These are phyloP conservation scores for Pseudozyma sp. DNA, from an alignment of 1,284 basidiomycete species.

Conservation along the genomic window DNA sequence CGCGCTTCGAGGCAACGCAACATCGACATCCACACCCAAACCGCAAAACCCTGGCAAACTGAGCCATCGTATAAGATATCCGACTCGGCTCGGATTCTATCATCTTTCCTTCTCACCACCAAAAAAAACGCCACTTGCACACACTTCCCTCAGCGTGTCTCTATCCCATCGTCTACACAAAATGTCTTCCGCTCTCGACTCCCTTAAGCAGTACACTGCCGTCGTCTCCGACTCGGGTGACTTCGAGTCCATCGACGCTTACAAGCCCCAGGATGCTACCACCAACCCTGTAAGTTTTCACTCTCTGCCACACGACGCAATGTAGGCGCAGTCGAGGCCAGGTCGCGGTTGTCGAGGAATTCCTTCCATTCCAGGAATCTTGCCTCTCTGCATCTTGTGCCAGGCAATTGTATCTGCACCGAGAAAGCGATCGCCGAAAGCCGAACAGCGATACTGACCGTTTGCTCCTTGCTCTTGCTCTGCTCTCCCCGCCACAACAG, in stretches of 20 bases:
- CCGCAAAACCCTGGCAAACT: too few relatives aligned
- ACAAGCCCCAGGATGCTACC: slow-evolving; percentile 69
- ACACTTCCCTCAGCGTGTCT: slow-evolving; percentile 2
- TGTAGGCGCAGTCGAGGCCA: slow-evolving; percentile 1
- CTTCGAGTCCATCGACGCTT: slow-evolving; percentile 67
- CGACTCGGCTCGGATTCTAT: not conserved
- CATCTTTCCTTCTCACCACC: not conserved
- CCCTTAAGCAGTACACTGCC: slow-evolving; percentile 66
- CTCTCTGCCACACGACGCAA: not conserved
- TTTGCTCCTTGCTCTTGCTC: too few relatives aligned
- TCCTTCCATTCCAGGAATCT: too few relatives aligned
- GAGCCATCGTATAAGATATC: slow-evolving; percentile 2
- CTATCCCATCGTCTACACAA: slow-evolving; percentile 5
- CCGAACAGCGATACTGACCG: slow-evolving; percentile 10
- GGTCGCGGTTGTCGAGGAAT: not conserved
- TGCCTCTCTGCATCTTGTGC: too few relatives aligned
- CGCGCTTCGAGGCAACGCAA: not conserved
- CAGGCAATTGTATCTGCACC: too few relatives aligned
- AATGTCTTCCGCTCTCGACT: slow-evolving; percentile 62
- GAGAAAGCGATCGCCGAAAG: not conserved
- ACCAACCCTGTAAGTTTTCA: slow-evolving; percentile 64
- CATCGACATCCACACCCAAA: not conserved
- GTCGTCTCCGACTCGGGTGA: slow-evolving; percentile 69
- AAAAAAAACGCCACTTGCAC: not conserved
- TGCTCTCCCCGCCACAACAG: slow-evolving; percentile 19